A percentile compares a stretch with the other conserved stretches of the same genome.
These are phyloP conservation scores for Coprinopsis sp. DNA, from an alignment of 768 basidiomycete genomes.

Conservation along the genomic window DNA sequence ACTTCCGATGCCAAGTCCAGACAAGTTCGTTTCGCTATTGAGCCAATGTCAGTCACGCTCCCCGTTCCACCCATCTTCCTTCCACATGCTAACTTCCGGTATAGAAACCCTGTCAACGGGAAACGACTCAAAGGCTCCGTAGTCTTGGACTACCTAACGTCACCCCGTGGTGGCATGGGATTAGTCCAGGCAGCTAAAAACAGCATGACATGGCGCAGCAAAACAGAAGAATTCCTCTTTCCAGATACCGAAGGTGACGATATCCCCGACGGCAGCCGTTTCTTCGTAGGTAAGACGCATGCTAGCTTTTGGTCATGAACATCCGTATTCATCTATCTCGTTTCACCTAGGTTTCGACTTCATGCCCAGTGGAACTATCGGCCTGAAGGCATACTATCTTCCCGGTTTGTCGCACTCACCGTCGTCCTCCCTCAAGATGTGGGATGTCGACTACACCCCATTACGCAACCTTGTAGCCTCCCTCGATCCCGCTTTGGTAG, in stretches of 20 bases:
- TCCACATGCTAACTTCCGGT: too few species aligned
- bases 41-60: slow-evolving; percentile 24
- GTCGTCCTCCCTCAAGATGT: slow-evolving; percentile 11
- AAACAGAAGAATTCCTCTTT: slow-evolving; percentile 25
- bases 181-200: slow-evolving; percentile 20
- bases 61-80: not conserved
- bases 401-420: slow-evolving; percentile 16
- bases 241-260: slow-evolving; percentile 16
- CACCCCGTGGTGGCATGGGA: slow-evolving; percentile 24
- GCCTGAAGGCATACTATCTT: slow-evolving; percentile 28
- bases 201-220: slow-evolving; percentile 24
- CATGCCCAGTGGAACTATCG: slow-evolving; percentile 19
- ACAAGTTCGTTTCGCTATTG: slow-evolving; percentile 29
- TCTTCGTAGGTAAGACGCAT: slow-evolving; percentile 26
- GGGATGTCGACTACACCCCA: slow-evolving; percentile 22
- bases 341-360: slow-evolving; percentile 26
- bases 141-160: slow-evolving; percentile 25
- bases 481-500: slow-evolving; percentile 21
- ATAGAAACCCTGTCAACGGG: slow-evolving; percentile 26
- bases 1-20: slow-evolving; percentile 16
- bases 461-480: slow-evolving; percentile 18
- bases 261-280: slow-evolving; percentile 19
- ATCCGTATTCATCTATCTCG: not conserved
- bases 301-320: not conserved
- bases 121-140: slow-evolving; percentile 18